Evolutionary conservation across 192 early-diverging fungal genomes (phyloP).

Genomic region (Jimgerdemannia lactiflua): DNA sequence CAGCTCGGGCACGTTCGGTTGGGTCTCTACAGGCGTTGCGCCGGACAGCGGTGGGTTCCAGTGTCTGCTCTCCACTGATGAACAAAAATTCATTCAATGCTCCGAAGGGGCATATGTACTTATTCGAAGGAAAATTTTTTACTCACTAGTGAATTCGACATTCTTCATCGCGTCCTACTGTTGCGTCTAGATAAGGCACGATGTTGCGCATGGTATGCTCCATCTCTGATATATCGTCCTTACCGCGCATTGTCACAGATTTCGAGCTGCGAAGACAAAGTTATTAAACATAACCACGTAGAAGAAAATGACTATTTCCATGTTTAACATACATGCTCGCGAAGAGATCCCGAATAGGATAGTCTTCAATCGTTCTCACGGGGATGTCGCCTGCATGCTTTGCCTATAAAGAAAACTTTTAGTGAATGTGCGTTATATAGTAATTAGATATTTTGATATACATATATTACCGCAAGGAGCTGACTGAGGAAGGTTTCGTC

Average conservation of each 20-base stretch:
- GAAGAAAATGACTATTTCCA: conserved; percentile 10
- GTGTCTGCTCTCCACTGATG: background rate
- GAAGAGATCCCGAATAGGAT: background rate
- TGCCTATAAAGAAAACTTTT: conserved; percentile 16
- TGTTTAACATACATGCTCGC: conserved; percentile 10
- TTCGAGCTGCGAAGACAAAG: conserved; percentile 1
- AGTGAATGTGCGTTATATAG: background rate
- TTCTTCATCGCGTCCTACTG: background rate
- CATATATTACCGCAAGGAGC: conserved; percentile 10
- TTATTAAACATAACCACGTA: conserved; percentile 9
- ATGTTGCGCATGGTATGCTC: background rate
- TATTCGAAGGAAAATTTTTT: too few relatives aligned
- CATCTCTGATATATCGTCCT: conserved; percentile 7
- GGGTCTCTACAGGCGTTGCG: background rate
- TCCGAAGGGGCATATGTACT: too few relatives aligned
- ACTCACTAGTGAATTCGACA: background rate
- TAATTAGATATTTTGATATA: conserved; percentile 1
- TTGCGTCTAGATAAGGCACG: background rate
- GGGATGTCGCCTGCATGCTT: conserved; percentile 7
- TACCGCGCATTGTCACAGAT: conserved; percentile 16
- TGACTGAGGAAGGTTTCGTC: conserved; percentile 9
- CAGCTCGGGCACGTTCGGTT: background rate
- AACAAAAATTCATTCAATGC: too few relatives aligned
- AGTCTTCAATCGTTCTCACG: conserved; percentile 3
- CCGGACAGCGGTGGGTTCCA: background rate